Evolutionary conservation across 768 basidiomycete genomes (phyloP).

Genomic region (Phanerochaete carnosa): DNA sequence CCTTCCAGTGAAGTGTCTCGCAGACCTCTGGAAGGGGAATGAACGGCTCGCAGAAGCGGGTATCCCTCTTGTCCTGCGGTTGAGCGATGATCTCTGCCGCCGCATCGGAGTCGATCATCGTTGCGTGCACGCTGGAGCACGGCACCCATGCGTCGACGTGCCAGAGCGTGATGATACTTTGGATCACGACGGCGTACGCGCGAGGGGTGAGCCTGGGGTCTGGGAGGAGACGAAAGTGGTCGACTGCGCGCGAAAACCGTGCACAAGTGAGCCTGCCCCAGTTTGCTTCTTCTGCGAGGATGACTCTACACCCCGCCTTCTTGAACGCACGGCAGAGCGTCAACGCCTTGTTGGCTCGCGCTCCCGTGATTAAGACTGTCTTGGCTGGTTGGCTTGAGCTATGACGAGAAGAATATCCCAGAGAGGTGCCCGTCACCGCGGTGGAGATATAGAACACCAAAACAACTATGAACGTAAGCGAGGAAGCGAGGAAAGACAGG

Average conservation of each 20-base stretch:
- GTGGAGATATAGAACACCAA: not conserved
- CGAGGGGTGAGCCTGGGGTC: not conserved
- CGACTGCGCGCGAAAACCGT: slow-evolving; percentile 13
- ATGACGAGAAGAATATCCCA: not conserved
- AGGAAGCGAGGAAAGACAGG: not conserved
- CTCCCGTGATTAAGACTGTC: slow-evolving; percentile 13
- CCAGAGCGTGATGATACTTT: not conserved
- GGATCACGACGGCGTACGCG: slow-evolving; percentile 4
- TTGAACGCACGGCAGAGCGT: slow-evolving; percentile 13
- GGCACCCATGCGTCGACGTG: slow-evolving; percentile 11
- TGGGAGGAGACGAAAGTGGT: slow-evolving; percentile 5
- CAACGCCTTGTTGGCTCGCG: slow-evolving; percentile 12
- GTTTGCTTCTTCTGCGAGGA: slow-evolving; percentile 11
- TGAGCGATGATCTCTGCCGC: not conserved
- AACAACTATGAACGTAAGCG: not conserved
- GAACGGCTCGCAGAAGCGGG: slow-evolving; percentile 5
- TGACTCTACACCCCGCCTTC: slow-evolving; percentile 9
- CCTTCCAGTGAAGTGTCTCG: slow-evolving; percentile 14
- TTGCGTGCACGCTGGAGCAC: slow-evolving; percentile 13
- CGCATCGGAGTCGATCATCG: slow-evolving; percentile 11
- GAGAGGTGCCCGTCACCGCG: not conserved
- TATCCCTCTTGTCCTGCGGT: not conserved
- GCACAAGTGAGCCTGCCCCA: slow-evolving; percentile 11
- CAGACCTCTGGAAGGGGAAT: slow-evolving; percentile 11
- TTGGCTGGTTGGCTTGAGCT: not conserved